A percentile compares a stretch with the other conserved stretches of the same genome.
Evolutionary conservation across 2,329 filamentous ascomycete genomes (phyloP).

Genomic region (Aspergillus eucalypticola): DNA sequence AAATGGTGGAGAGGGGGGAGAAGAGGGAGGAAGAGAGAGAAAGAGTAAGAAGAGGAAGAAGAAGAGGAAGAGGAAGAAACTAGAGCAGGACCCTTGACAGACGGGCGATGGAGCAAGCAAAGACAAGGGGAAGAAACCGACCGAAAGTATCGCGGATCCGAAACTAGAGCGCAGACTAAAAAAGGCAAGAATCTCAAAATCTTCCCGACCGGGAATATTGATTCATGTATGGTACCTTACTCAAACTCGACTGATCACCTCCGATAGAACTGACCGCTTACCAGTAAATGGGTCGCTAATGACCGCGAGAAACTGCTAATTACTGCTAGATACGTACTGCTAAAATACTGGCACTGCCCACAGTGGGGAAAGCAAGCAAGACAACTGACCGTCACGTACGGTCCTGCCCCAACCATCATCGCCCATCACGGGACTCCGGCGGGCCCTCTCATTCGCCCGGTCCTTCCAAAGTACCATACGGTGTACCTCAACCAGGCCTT

Average conservation of each 20-base stretch:
- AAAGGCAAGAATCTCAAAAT: slow-evolving; percentile 1
- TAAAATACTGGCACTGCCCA: too few relatives aligned
- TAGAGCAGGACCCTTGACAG: not conserved
- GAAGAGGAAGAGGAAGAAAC: not conserved
- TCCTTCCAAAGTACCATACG: not conserved
- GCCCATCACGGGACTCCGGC: not conserved
- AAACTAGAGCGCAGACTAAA: slow-evolving; percentile 1
- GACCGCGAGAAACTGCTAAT: too few relatives aligned
- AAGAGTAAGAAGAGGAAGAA: not conserved
- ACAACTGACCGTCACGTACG: too few relatives aligned
- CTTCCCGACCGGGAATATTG: not conserved
- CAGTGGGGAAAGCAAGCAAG: too few relatives aligned
- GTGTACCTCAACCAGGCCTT: too few relatives aligned
- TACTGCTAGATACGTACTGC: too few relatives aligned
- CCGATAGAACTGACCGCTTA: too few relatives aligned
- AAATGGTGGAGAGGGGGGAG: not conserved
- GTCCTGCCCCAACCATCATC: not conserved
- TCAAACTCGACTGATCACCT: too few relatives aligned
- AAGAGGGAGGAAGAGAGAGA: not conserved
- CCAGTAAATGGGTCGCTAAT: too few relatives aligned
- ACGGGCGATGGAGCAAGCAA: slow-evolving; percentile 1
- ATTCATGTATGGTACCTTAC: too few relatives aligned
- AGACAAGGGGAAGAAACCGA: not conserved
- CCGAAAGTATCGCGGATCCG: not conserved
- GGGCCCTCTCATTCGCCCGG: not conserved